phyloP scores from a whole-genome alignment of 1,139 yeast genomes.

The Magnusiomyces fungicola region DNA sequence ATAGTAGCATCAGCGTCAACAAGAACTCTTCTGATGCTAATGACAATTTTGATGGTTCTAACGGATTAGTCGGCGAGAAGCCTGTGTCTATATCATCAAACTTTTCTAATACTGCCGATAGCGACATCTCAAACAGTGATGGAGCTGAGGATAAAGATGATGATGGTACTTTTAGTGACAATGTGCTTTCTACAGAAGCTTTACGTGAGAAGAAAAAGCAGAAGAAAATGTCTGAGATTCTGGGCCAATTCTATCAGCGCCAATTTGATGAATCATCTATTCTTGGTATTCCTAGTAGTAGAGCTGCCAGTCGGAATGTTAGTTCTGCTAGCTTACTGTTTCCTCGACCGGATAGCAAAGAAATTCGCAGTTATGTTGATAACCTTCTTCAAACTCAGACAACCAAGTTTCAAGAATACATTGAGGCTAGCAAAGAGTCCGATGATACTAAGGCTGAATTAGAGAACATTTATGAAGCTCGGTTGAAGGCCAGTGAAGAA shows the following conservation, averaged over 20 bases:
- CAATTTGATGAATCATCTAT: neutral
- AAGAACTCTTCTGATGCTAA: too few species aligned
- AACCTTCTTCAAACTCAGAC: conserved; percentile 7
- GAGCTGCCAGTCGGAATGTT: neutral
- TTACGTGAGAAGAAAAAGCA: conserved; percentile 16
- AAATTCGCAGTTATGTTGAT: neutral
- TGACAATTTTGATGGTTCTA: too few species aligned
- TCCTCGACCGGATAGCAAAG: neutral
- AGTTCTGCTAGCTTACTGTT: neutral
- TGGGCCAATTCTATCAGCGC: conserved; percentile 14
- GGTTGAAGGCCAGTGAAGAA: conserved; percentile 20
- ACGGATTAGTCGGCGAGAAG: neutral
- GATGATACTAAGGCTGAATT: conserved; percentile 9
- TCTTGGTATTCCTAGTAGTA: neutral
- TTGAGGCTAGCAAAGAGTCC: conserved; percentile 2
- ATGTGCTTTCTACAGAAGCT: neutral
- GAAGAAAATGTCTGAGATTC: conserved; percentile 17
- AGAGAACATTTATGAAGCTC: conserved; percentile 19
- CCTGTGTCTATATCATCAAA: neutral
- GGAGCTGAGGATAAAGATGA: neutral
- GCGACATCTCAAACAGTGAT: neutral
- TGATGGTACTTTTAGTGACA: neutral
- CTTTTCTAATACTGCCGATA: neutral
- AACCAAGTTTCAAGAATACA: conserved; percentile 7
- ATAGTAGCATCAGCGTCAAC: too few species aligned